These are phyloP conservation scores for Sugiyamaella valdiviana DNA, from an alignment of 805 yeast genomes.

Conservation along the genomic window DNA sequence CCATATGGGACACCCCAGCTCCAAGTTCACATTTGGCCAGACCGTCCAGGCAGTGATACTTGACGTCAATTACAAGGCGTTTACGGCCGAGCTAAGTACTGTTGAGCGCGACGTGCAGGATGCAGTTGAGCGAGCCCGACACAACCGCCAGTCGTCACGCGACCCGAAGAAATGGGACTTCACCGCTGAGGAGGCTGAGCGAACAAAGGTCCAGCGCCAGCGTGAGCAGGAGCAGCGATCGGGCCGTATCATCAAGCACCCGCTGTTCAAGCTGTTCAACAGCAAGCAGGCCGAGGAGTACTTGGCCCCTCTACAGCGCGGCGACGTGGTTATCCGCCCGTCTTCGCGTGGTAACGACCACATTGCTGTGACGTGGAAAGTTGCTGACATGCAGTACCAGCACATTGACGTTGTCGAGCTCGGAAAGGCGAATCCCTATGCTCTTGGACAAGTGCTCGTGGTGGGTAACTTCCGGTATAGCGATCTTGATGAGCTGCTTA, in stretches of 20 bases:
- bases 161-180: constrained; percentile 66
- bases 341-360: constrained; percentile 85
- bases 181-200: constrained; percentile 64
- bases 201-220: constrained; percentile 45
- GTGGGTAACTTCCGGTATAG: constrained; percentile 69
- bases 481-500: constrained; percentile 90
- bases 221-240: constrained; percentile 60
- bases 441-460: constrained; percentile 50
- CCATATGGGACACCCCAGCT: constrained; percentile 23
- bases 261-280: constrained; percentile 77
- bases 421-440: constrained; percentile 55
- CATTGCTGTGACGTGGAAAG: constrained; percentile 93
- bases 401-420: constrained; percentile 82
- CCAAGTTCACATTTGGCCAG: constrained; percentile 47
- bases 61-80: constrained; percentile 63
- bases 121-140: constrained; percentile 38
- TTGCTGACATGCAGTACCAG: constrained; percentile 83
- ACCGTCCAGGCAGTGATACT: constrained; percentile 79
- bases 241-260: constrained; percentile 82
- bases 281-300: constrained; percentile 87
- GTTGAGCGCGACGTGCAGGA: constrained; percentile 56
- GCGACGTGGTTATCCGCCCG: constrained; percentile 91
- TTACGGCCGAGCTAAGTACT: constrained; percentile 70
- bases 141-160: constrained; percentile 31
- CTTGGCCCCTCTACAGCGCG: constrained; percentile 81